A percentile compares a stretch with the other conserved stretches of the same genome.
These are phyloP conservation scores for Phyllachora maydis DNA, from an alignment of 2,329 filamentous ascomycete species.

Conservation along the genomic window DNA sequence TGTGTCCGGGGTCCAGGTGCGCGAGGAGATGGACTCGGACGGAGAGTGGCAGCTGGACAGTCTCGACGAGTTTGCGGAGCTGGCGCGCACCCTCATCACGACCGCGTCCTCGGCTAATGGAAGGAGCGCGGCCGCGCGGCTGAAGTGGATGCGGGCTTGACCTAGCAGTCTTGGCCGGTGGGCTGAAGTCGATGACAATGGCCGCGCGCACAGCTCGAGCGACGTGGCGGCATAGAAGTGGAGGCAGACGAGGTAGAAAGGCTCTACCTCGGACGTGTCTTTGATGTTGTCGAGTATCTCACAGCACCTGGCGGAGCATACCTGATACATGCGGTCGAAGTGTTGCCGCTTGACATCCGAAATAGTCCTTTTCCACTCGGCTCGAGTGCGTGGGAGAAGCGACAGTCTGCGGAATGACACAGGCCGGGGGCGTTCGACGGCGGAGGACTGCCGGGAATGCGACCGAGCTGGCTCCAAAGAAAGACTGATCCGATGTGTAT, in stretches of 20 bases:
- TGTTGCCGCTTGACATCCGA: conserved; percentile 33
- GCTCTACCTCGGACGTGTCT: conserved; percentile 22
- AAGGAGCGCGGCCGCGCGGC: conserved; percentile 24
- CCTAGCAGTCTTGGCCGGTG: conserved; percentile 25
- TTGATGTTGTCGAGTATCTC: conserved; percentile 28
- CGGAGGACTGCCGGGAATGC: too few relatives aligned
- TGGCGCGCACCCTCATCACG: conserved; percentile 13
- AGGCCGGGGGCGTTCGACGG: too few relatives aligned
- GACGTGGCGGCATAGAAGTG: conserved; percentile 42
- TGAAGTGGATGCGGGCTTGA: conserved; percentile 30
- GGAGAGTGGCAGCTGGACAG: conserved; percentile 22
- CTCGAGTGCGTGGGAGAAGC: conserved; percentile 19
- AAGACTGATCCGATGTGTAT: too few relatives aligned
- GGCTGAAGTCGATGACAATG: conserved; percentile 21
- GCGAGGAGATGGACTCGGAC: conserved; percentile 22
- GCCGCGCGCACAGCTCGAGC: conserved; percentile 31
- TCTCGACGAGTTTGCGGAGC: conserved; percentile 13
- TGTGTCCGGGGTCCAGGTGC: conserved; percentile 18
- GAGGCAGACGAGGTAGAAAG: conserved; percentile 34
- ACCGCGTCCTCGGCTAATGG: conserved; percentile 20
- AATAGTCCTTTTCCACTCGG: conserved; percentile 30
- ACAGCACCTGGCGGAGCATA: conserved; percentile 28
- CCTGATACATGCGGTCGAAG: conserved; percentile 24
- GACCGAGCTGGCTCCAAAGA: too few relatives aligned
- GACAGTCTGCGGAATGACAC: too few relatives aligned